Evolutionary conservation across 148 eudicot genomes (phyloP).

Genomic region (Nepenthes gracilis): DNA sequence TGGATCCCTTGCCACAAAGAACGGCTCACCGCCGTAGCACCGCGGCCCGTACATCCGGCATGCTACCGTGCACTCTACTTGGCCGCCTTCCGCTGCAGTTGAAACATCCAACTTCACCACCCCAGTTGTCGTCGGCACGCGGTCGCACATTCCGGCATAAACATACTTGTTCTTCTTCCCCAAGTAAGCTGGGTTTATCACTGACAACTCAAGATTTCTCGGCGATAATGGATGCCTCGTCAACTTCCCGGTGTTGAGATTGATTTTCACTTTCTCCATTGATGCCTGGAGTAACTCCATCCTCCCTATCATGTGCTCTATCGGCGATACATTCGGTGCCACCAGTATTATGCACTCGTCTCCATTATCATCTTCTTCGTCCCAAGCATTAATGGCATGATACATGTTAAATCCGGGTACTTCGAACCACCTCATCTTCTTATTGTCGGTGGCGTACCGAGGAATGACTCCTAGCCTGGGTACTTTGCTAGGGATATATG

Average conservation of each 20-base stretch:
- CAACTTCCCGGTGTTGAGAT: constrained; percentile 31
- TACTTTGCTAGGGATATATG: constrained; percentile 19
- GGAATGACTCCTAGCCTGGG: constrained; percentile 47
- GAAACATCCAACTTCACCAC: constrained; percentile 54
- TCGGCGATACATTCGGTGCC: constrained; percentile 33
- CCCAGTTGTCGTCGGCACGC: constrained; percentile 39
- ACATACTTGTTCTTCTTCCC: constrained; percentile 51
- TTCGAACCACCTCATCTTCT: constrained; percentile 45
- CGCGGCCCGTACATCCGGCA: constrained; percentile 31
- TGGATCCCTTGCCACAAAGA: constrained; percentile 47
- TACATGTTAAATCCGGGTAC: constrained; percentile 44
- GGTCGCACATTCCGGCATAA: constrained; percentile 39
- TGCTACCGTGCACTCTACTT: constrained; percentile 31
- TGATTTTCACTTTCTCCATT: constrained; percentile 35
- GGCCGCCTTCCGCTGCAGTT: constrained; percentile 12
- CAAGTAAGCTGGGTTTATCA: constrained; percentile 34
- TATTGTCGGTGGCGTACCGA: constrained; percentile 37
- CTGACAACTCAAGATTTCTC: constrained; percentile 36
- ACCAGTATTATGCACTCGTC: constrained; percentile 40
- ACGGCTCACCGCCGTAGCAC: constrained; percentile 61
- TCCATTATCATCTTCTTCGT: constrained; percentile 38
- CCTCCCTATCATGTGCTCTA: constrained; percentile 34
- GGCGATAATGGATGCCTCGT: constrained; percentile 26
- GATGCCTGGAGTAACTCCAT: constrained; percentile 29
- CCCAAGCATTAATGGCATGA: constrained; percentile 64